Evolutionary conservation across 192 early-diverging fungal species (phyloP), one percentile per base, ranked within the genome.

Genomic region (Linnemannia exigua): DNA sequence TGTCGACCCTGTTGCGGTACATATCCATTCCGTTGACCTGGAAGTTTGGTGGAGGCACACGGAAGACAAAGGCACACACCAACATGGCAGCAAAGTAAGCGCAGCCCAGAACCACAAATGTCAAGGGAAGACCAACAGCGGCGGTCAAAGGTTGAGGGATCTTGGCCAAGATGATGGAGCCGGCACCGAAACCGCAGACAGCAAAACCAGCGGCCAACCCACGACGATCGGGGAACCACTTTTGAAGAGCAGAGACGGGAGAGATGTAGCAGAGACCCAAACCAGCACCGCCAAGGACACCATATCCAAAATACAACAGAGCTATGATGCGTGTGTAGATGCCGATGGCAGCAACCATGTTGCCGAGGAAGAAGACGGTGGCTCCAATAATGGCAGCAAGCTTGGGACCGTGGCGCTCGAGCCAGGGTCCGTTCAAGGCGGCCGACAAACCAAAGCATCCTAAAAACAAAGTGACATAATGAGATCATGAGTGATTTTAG

Each of bases 121-220:
- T 82, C 50, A 87, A 67, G 20, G 92, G 90, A 35, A 94, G 87
- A 35, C 89, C 91, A 0, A 89, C 81, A 58, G 78, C 41, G 28
- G 90, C 90, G 76, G 93, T 87, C 37, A 95, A 89, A 71, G 80
- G 82, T 67, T 90, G 88, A 78, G 93, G 92, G 51, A 93, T 90
- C 77, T 89, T 89, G 67, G 93, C 91, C 48, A 92, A 91, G 50
- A 94, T 90, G 72, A 95, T 91, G 17, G 91, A 90, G 0, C 94
- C 94, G 51, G 90, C 93, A 75, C 93, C 94, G 86, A 95, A 95
- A n/a, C 93, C 93, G 82, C 92, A 92, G 78, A 95, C 94, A 28
- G 94, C 93, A 52, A 92, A 88, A 41, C 91, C 92, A 25, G 91
- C 88, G 5, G 92, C 91, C 7, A 92, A 76, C 16, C 92, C 92